Conservation (phyloP, 2,329 filamentous ascomycete species). For the Lecanoromycetidae sp. region DNA sequence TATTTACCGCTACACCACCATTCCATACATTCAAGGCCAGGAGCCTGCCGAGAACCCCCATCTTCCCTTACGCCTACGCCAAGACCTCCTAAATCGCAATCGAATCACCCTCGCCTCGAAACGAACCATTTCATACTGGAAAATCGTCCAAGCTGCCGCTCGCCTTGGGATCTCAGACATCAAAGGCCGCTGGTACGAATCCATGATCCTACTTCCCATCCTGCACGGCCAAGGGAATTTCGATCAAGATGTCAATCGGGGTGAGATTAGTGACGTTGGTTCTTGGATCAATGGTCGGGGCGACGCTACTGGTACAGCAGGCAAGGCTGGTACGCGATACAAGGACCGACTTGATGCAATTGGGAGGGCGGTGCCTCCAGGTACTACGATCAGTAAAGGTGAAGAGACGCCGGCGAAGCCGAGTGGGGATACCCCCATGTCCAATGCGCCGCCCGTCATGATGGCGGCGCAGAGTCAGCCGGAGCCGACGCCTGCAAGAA, state of each 20-base stretch:
- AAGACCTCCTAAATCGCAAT: conserved; percentile 41
- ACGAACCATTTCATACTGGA: conserved; percentile 31
- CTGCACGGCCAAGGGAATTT: conserved; percentile 24
- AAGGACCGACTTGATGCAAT: conserved; percentile 26
- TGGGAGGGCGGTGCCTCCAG: conserved; percentile 24
- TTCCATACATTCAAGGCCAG: conserved; percentile 27
- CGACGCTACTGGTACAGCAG: conserved; percentile 23
- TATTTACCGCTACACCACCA: conserved; percentile 38
- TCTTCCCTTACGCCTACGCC: conserved; percentile 39
- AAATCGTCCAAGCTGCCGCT: conserved; percentile 26
- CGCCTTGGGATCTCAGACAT: conserved; percentile 32
- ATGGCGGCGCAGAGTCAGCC: not conserved
- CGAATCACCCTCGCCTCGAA: conserved; percentile 29
- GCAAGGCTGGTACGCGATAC: conserved; percentile 20
- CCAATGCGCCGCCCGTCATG: not conserved
- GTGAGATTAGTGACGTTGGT: conserved; percentile 31
- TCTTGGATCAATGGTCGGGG: conserved; percentile 38
- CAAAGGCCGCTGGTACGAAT: conserved; percentile 51
- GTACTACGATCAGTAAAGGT: conserved; percentile 25
- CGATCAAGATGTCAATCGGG: conserved; percentile 22
- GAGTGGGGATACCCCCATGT: conserved; percentile 6
- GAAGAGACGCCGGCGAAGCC: conserved; percentile 22
- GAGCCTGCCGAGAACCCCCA: conserved; percentile 30
- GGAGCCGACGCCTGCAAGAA: not conserved
- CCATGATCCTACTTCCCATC: conserved; percentile 36